Evolutionary conservation across 2,329 filamentous ascomycete species (phyloP), one percentile per base, ranked within the genome.

Genomic region (Fusarium stilboides): DNA sequence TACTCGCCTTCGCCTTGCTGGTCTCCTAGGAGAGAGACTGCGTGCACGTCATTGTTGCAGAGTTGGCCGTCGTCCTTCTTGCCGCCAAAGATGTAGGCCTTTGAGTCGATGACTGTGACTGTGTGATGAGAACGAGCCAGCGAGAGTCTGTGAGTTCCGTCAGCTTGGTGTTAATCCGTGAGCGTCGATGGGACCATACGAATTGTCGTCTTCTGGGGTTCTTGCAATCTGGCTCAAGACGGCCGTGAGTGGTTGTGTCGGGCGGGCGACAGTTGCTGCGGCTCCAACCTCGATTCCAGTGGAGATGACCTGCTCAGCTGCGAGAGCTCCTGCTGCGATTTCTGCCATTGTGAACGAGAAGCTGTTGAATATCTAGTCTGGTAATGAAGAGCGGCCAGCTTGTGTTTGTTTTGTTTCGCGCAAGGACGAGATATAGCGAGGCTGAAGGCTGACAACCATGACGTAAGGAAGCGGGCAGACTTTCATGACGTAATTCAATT

Each of bases 21-120:
- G 2, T 60, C 46, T 5, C 37, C 54, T 6, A 49, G 40, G 0
- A 72, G 47, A 0, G 66, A 51, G 3, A 72, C 26, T 4, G 46
- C 69, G 20, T 72, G 69, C 0, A 72, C 24, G 10, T 72, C 69
- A 13, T 70, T 72, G 19, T 57, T 56, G 22, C 69, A 72, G 0
- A 72, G 37, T 4, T 52, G 28, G 2, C 66, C 66, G 6, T 62
- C 63, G 8, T 56, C 39, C 19, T 31, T 65, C 34, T 72, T 64
- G 5, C 69, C 69, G 14, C 69, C 69, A 10, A 72, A 72, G 15
- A 72, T 72, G 42, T 72, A 72, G 0, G 56, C 69, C 4, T 49
- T 72, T 8, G 26, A 47, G 10, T 44, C 37, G 17, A 72, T 65
- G 24, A 70, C 69, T 13, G 57, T 65, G 22, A 72, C 43, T 2